Conservation (phyloP, 192 early-diverging fungal species). For the Kappamyces sp. region DNA sequence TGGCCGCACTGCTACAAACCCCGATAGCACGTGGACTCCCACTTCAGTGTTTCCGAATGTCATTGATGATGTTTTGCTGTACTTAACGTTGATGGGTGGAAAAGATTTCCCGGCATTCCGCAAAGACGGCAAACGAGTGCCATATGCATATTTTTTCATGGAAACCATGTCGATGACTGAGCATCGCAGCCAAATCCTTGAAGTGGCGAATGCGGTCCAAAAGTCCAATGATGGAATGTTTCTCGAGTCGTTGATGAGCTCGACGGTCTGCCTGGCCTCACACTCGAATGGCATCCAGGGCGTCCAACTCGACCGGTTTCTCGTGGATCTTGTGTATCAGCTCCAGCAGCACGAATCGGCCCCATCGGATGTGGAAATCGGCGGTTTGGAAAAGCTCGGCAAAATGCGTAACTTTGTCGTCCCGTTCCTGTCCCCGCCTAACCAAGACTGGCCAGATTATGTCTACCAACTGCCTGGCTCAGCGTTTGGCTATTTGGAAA, state of each 20-base stretch:
- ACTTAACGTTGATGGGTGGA: constrained; percentile 2
- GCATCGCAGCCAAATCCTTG: too few species aligned
- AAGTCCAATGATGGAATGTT: not conserved
- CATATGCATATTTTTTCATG: not conserved
- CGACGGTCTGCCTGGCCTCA: constrained; percentile 1
- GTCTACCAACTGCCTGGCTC: too few species aligned
- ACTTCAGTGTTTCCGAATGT: not conserved
- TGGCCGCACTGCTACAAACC: not conserved
- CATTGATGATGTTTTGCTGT: not conserved
- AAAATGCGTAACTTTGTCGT: not conserved
- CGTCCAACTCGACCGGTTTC: not conserved
- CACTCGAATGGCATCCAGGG: constrained; percentile 1
- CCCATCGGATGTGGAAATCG: not conserved
- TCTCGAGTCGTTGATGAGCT: not conserved
- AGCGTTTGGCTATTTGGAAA: too few species aligned
- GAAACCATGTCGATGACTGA: too few species aligned
- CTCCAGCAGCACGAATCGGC: not conserved
- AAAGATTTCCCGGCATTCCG: not conserved
- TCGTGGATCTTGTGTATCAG: constrained; percentile 1
- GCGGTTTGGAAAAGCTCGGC: constrained; percentile 3
- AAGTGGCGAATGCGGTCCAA: too few species aligned
- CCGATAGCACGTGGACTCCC: not conserved
- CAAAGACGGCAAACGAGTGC: not conserved
- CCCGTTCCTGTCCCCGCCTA: not conserved
- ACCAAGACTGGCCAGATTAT: constrained; percentile 3